phyloP scores from a whole-genome alignment of 139 green algal genomes.

The Pleodorina starrii region DNA sequence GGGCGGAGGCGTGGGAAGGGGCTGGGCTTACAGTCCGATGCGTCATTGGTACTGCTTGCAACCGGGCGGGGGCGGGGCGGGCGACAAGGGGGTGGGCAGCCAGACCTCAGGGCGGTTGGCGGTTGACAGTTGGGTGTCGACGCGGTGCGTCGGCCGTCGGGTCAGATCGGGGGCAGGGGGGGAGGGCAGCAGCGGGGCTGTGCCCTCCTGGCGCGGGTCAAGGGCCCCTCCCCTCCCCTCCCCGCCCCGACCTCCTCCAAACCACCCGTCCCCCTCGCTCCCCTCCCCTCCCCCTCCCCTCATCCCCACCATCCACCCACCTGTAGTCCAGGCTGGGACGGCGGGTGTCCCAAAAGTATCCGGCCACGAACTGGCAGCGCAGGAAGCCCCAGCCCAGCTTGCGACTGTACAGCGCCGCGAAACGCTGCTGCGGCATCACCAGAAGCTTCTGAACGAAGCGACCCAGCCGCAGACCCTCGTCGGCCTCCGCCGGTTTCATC shows the following conservation, averaged over 20 bases:
- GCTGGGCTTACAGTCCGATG: no score
- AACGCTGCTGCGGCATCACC: slow-evolving; percentile 57
- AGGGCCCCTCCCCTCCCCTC: neutral
- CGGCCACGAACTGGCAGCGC: slow-evolving; percentile 58
- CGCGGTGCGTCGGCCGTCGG: no score
- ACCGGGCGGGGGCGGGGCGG: no score
- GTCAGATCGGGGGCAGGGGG: no score
- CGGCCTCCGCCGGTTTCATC: slow-evolving; percentile 10
- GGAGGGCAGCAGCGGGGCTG: no score
- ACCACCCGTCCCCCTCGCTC: neutral
- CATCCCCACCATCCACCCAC: slow-evolving; percentile 24
- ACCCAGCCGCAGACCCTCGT: neutral
- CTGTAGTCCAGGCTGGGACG: slow-evolving; percentile 67
- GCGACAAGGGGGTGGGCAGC: no score
- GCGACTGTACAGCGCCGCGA: slow-evolving; percentile 57
- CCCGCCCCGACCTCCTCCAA: neutral
- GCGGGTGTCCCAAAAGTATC: slow-evolving; percentile 62
- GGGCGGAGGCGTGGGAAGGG: no score
- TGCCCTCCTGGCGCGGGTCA: no score
- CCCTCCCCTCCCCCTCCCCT: neutral
- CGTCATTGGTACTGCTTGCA: no score
- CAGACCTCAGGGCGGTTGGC: no score
- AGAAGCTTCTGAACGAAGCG: slow-evolving; percentile 64
- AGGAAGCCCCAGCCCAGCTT: slow-evolving; percentile 64
- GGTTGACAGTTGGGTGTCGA: no score